Evolutionary conservation across 1,139 yeast species (phyloP).

Genomic region (Scheffersomyces lignicola): DNA sequence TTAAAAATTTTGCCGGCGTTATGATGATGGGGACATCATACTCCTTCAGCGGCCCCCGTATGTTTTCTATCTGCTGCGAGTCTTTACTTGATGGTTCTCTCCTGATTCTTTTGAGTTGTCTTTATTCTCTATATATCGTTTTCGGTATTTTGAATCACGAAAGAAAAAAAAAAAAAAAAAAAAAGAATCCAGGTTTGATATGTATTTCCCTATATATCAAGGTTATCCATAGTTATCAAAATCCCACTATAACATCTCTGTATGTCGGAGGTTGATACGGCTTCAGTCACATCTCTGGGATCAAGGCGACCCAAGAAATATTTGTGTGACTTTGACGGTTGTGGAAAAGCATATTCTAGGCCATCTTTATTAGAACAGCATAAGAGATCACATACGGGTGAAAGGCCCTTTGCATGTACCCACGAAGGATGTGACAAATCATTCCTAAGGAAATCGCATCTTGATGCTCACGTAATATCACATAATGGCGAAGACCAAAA

Average conservation of each 20-base stretch:
- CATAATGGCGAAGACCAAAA: conserved; percentile 57
- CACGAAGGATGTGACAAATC: conserved; percentile 55
- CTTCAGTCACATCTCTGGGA: conserved; percentile 13
- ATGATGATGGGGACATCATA: neutral
- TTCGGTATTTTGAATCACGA: no score
- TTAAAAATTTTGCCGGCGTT: conserved; percentile 2
- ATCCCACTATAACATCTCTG: no score
- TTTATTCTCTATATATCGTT: no score
- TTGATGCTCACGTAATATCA: conserved; percentile 70
- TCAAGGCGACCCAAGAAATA: conserved; percentile 57
- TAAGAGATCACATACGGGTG: conserved; percentile 72
- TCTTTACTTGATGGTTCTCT: no score
- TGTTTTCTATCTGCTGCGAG: no score
- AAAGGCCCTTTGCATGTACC: conserved; percentile 71
- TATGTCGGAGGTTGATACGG: conserved; percentile 9
- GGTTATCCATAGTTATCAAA: no score
- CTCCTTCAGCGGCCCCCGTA: neutral
- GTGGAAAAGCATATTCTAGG: conserved; percentile 74
- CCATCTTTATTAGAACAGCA: conserved; percentile 88
- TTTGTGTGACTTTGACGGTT: conserved; percentile 60
- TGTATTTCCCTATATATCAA: no score
- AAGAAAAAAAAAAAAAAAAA: no score
- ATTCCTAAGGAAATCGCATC: conserved; percentile 76
- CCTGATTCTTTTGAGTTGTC: no score
- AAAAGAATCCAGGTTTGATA: no score